Base-by-base conservation (phyloP, 2,329 filamentous ascomycete species). In the Xylariaceae sp. region DNA sequence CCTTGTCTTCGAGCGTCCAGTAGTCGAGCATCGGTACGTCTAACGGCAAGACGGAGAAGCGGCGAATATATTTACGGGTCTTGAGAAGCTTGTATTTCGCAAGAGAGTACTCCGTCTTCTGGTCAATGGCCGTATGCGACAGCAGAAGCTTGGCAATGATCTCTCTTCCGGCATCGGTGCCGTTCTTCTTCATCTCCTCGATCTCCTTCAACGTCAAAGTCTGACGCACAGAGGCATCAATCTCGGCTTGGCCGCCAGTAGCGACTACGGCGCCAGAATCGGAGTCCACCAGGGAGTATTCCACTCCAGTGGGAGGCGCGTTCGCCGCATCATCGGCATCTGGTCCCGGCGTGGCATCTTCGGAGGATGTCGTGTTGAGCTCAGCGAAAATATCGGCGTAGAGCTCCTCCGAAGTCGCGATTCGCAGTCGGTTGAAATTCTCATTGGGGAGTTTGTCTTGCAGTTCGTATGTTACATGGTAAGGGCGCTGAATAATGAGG, bases 11-110 rank as follows among this genome's bases (percentile, higher is more conserved):
- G 53, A 96, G 76, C 69, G 93, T 80, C 78, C 88, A 95, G 66
- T 91, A 84, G 17, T 86, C 85, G 62, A 97, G 78, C 64, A 85
- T 81, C 0, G 86, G 81, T 11, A 95, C 85, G 70, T 97, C 92
- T 66, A 97, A 76, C 0, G 93, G 93, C 55, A 96, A 74, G 1
- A 94, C 84, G 0, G 89, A 90, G 70, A 99, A 97, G 10, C 92
- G 82, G 68, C 89, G 87, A 64, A 97, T 82, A 72, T 96, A 97
- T 75, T 99, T 99, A 72, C 88, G 92, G 64, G 90, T 88, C 77
- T 99, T 99, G 51, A 96, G 81, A 15, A 97, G 78, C 70, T 94
- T 96, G 75, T 99, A 99, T 74, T 99, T 99, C 49, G 93, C 92
- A 59, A 97, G 79, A 2, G 92, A 95, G 70, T 95, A 99, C 0